These are phyloP conservation scores for Colletotrichum simmondsii DNA, from an alignment of 2,329 filamentous ascomycete genomes.

Conservation along the genomic window DNA sequence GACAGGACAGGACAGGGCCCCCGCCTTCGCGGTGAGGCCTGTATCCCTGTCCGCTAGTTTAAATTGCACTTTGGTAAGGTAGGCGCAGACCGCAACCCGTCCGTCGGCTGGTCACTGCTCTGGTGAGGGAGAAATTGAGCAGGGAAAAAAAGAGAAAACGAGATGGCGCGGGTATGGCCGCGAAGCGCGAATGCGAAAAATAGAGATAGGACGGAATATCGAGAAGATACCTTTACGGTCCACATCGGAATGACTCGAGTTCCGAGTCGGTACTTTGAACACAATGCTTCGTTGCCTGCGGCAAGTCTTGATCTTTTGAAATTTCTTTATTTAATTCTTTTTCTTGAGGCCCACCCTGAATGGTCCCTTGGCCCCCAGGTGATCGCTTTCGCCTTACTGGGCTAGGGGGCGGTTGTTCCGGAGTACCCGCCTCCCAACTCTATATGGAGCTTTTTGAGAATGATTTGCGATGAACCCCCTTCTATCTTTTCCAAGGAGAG, in stretches of 20 bases:
- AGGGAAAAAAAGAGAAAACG: background rate
- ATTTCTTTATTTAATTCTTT: background rate
- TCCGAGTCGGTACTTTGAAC: background rate
- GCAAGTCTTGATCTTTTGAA: background rate
- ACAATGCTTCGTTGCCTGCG: background rate
- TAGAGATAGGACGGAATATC: background rate
- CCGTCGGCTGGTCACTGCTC: background rate
- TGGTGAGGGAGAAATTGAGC: background rate
- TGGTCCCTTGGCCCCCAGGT: background rate
- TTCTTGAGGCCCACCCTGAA: background rate
- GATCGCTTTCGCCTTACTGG: constrained; percentile 13
- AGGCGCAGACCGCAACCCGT: background rate
- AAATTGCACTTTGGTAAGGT: background rate
- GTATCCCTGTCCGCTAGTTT: background rate
- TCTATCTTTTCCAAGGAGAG: background rate
- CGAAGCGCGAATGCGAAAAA: background rate
- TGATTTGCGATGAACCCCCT: constrained; percentile 20
- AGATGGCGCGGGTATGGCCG: background rate
- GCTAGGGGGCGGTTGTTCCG: background rate
- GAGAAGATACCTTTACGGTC: background rate
- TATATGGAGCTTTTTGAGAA: constrained; percentile 7
- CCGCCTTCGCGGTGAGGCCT: background rate
- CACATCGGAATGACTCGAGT: background rate
- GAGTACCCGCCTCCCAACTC: constrained; percentile 21
- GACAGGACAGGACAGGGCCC: too few species aligned